phyloP scores from a whole-genome alignment of 345 rosid species.

The Hevea brasiliensis region DNA sequence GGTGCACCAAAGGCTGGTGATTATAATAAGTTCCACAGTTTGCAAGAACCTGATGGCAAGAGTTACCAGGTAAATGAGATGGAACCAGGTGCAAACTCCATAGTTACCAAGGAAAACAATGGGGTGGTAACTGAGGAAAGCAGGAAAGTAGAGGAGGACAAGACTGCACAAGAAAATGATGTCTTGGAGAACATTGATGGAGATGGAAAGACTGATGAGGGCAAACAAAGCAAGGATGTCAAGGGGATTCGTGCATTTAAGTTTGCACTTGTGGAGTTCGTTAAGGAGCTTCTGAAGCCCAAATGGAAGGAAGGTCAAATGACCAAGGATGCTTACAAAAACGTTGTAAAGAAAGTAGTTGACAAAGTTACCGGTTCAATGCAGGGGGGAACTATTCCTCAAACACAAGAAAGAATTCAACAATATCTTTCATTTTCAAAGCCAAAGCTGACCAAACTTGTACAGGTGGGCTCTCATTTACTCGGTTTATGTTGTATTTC shows the following conservation, averaged over 20 bases:
- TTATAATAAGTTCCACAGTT: constrained; percentile 8
- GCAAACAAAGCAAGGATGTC: constrained; percentile 69
- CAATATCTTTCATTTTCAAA: constrained; percentile 78
- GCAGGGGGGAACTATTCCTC: constrained; percentile 74
- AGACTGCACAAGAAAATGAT: constrained; percentile 38
- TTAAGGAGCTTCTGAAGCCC: constrained; percentile 92
- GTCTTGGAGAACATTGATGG: constrained; percentile 44
- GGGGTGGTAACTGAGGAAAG: constrained; percentile 38
- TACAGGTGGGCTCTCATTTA: constrained; percentile 58
- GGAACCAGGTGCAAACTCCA: constrained; percentile 34
- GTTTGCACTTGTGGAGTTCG: constrained; percentile 81
- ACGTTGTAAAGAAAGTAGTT: constrained; percentile 92
- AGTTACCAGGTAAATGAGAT: constrained; percentile 19
- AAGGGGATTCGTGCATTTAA: constrained; percentile 79
- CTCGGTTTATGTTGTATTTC: not conserved
- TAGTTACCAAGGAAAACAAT: constrained; percentile 30
- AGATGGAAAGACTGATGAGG: constrained; percentile 53
- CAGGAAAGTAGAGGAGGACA: constrained; percentile 40
- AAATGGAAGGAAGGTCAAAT: constrained; percentile 92
- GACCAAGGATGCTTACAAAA: constrained; percentile 86
- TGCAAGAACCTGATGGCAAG: constrained; percentile 24
- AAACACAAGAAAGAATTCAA: constrained; percentile 86
- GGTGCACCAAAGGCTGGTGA: constrained; percentile 27
- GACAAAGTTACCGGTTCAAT: constrained; percentile 83
- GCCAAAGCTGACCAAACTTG: constrained; percentile 88